A percentile compares a stretch with the other conserved stretches of the same genome.
Evolutionary conservation across 768 basidiomycete genomes (phyloP).

Genomic region (Suillus hirtellus): DNA sequence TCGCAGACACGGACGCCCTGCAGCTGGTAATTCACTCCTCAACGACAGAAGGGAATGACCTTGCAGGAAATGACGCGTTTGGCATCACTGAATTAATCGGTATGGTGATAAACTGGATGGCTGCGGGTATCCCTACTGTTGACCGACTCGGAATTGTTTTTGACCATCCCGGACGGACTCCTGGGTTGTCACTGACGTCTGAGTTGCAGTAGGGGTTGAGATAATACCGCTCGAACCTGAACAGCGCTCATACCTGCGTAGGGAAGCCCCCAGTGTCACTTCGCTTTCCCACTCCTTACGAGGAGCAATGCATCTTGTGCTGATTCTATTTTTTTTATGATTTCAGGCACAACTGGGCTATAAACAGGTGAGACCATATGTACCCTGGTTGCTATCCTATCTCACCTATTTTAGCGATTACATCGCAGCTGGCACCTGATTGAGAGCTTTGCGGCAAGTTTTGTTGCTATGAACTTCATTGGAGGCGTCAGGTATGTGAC

Average conservation of each 20-base stretch:
- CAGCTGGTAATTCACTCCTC: slow-evolving; percentile 53
- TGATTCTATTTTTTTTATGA: slow-evolving; percentile 43
- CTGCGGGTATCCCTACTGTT: slow-evolving; percentile 84
- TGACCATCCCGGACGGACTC: slow-evolving; percentile 21
- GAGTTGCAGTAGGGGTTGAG: slow-evolving; percentile 71
- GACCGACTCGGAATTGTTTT: slow-evolving; percentile 25
- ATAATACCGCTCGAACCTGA: slow-evolving; percentile 98
- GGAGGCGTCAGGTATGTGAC: slow-evolving; percentile 71
- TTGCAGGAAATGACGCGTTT: slow-evolving; percentile 30
- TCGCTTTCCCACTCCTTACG: slow-evolving; percentile 40
- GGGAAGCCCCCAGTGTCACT: slow-evolving; percentile 86
- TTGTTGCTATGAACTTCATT: slow-evolving; percentile 89
- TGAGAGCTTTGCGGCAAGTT: slow-evolving; percentile 87
- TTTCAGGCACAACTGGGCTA: slow-evolving; percentile 73
- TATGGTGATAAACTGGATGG: slow-evolving; percentile 72
- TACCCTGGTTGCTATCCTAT: slow-evolving; percentile 7
- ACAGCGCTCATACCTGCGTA: slow-evolving; percentile 97
- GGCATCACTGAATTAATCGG: slow-evolving; percentile 48
- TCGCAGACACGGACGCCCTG: slow-evolving; percentile 47
- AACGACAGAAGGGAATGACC: slow-evolving; percentile 31
- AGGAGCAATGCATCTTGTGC: slow-evolving; percentile 43
- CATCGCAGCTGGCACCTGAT: slow-evolving; percentile 83
- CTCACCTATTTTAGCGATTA: slow-evolving; percentile 56
- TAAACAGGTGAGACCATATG: slow-evolving; percentile 55
- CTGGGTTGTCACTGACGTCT: slow-evolving; percentile 16